Conservation (phyloP, 108 stramenopile species). For the Ochromonas danica region DNA sequence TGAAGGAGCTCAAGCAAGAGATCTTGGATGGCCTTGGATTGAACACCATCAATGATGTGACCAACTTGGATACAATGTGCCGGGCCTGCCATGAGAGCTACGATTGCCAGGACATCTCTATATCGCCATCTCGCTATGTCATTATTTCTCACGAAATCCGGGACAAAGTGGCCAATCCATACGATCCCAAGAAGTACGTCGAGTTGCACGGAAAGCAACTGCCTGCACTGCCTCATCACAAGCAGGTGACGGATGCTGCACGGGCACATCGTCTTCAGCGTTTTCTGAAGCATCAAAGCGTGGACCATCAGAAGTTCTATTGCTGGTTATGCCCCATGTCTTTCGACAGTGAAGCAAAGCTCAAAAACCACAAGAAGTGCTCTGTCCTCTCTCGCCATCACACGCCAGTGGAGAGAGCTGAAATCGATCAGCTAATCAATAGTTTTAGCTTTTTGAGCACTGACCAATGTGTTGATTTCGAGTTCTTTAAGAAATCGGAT, state of each 20-base stretch:
- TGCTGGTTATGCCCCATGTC: conserved; percentile 13
- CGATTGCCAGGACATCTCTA: conserved; percentile 14
- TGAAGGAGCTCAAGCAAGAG: conserved; percentile 14
- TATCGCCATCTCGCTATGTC: conserved; percentile 14
- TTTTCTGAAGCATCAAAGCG: conserved; percentile 15
- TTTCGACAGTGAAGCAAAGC: conserved; percentile 15
- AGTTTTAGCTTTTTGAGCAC: conserved; percentile 16
- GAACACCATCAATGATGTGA: conserved; percentile 15
- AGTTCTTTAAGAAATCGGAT: conserved; percentile 17
- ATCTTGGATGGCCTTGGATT: conserved; percentile 15
- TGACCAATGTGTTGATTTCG: conserved; percentile 15
- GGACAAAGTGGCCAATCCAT: conserved; percentile 14
- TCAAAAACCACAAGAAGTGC: conserved; percentile 15
- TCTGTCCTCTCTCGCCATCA: conserved; percentile 13
- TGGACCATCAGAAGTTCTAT: conserved; percentile 15
- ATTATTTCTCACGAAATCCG: conserved; percentile 16
- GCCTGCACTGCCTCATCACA: conserved; percentile 13
- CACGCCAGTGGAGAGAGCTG: conserved; percentile 12
- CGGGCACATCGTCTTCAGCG: conserved; percentile 8
- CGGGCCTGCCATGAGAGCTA: conserved; percentile 12
- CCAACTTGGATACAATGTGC: conserved; percentile 15
- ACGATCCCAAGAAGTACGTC: conserved; percentile 14
- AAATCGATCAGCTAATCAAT: conserved; percentile 17
- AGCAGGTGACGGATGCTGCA: conserved; percentile 13
- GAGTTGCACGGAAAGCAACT: conserved; percentile 14